Evolutionary conservation across 352 stramenopile genomes (phyloP), one percentile per base, ranked within the genome.

Genomic region (Pythium phragmiticola): DNA sequence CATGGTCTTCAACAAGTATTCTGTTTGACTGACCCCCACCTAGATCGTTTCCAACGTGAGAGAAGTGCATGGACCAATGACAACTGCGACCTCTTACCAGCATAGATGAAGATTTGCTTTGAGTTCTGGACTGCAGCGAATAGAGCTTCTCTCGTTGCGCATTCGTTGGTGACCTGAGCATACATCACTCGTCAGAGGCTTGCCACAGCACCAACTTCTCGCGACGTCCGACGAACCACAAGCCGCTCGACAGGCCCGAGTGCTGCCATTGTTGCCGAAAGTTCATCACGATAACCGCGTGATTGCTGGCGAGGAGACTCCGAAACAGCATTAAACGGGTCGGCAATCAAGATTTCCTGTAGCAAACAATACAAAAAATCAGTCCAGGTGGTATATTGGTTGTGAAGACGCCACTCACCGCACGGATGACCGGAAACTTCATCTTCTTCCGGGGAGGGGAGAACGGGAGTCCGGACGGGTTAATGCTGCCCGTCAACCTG

Each of bases 271-370:
- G 80, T 69, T 49, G 74, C 70, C 1, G 77, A 74, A n/a, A 89
- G 66, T 39, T 87, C 77, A 57, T 88, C 80, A 34, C 65, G 66
- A 28, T 77, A 84, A 34, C 80, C 72, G 26, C 73, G 55, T 46
- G 63, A 56, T 60, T 37, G 33, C 7, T 66, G 37, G 12, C 60
- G 26, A 53, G 70, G 48, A 12, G 52, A 56, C 39, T 70, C 63
- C 14, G 57, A 34, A 2, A 34, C 30, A 17, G 37, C 49, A 12
- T 63, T 65, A 14, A 74, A 73, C 12, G 73, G 70, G 45, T 77
- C 70, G 13, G 73, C 69, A 48, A 80, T 80, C 48, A 71, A 47
- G 19, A 80, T 68, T 37, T 75, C 60, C 73, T 79, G 23, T n/a
- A 21, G 42, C 52, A 12, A 63, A 3, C 42, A 53, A 45, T 7